Evolutionary conservation across 2,329 filamentous ascomycete species (phyloP), one percentile per base, ranked within the genome.

Genomic region (Beauveria sp.): DNA sequence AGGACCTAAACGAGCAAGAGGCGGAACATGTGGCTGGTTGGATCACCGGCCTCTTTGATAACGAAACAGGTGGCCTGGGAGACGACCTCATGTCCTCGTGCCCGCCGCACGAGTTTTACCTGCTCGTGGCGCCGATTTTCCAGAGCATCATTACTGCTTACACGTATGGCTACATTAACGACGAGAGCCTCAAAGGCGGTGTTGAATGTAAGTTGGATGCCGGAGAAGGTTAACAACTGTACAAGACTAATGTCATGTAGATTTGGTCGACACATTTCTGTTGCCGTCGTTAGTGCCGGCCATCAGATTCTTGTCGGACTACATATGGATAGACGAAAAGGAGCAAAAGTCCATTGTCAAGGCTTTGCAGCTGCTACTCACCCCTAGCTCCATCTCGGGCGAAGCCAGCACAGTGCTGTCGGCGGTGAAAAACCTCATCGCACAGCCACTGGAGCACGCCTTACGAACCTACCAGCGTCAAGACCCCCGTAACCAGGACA

Each of bases 1-100:
- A 85, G 16, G 84, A 89, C 40, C 72, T 93, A 26, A 83, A 81
- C 0, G 82, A 84, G 18, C 77, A 85, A 63, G 88, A 93, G 68
- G 81, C 82, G 47, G 81, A 77, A 4, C 86, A 91, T 66, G 75
- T 95, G 0, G 81, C 81, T 50, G 86, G 85, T 30, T 96, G 91
- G 90, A 86, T 93, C 24, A 84, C 85, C 34, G 89, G 89, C 0
- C 81, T 96, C 3, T 93, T 91, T 67, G 86, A 90, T 65, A 85
- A 83, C 8, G 89, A 93, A 66, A 83, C 85, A 14, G 84, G 86
- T 42, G 89, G 88, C 0, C 82, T 95, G 3, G 86, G 86, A 8
- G 90, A 95, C 67, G 90, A 93, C 62, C 77, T 93, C 8, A 90
- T 93, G 84, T 87, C 89, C 9, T 89, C 88, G 1, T 95, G 90